Evolutionary conservation across 225 moss, liverwort and hornwort genomes (phyloP).

Genomic region (Pseudoscleropodium purum): DNA sequence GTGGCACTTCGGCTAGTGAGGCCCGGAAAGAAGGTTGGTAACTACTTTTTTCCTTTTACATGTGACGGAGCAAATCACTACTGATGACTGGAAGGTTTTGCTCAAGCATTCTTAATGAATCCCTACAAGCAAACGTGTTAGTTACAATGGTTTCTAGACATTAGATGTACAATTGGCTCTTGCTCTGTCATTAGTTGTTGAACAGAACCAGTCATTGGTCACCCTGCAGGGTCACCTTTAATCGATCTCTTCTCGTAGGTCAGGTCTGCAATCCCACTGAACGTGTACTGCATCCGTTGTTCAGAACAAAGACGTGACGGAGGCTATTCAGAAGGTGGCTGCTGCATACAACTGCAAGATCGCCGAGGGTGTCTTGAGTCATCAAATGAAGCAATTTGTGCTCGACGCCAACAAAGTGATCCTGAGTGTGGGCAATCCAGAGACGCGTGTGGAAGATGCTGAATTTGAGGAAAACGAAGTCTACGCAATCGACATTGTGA

Average conservation of each 20-base stretch:
- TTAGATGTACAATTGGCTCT: not conserved
- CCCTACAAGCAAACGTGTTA: not conserved
- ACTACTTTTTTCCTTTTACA: not conserved
- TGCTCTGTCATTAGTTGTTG: not conserved
- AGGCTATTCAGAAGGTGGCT: conserved; percentile 94
- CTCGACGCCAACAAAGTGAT: conserved; percentile 99
- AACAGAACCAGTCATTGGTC: not conserved
- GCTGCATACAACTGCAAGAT: conserved; percentile 94
- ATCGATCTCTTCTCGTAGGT: not conserved
- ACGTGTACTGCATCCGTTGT: not conserved
- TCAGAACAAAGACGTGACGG: conserved; percentile 97
- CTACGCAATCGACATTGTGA: conserved; percentile 92
- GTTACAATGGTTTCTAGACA: not conserved
- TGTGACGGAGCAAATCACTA: not conserved
- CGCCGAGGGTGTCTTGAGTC: conserved; percentile 92
- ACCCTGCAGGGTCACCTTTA: not conserved
- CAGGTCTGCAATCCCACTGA: not conserved
- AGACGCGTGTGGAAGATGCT: conserved; percentile 94
- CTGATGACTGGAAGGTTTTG: not conserved
- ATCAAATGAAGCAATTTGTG: conserved; percentile 99
- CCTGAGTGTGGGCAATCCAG: conserved; percentile 69
- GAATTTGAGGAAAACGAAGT: conserved; percentile 99
- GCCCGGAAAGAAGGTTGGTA: conserved; percentile 79
- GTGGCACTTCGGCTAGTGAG: conserved; percentile 87
- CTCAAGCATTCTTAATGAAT: not conserved